Evolutionary conservation across 2,329 filamentous ascomycete genomes (phyloP).

Genomic region (Colletotrichum sp.): DNA sequence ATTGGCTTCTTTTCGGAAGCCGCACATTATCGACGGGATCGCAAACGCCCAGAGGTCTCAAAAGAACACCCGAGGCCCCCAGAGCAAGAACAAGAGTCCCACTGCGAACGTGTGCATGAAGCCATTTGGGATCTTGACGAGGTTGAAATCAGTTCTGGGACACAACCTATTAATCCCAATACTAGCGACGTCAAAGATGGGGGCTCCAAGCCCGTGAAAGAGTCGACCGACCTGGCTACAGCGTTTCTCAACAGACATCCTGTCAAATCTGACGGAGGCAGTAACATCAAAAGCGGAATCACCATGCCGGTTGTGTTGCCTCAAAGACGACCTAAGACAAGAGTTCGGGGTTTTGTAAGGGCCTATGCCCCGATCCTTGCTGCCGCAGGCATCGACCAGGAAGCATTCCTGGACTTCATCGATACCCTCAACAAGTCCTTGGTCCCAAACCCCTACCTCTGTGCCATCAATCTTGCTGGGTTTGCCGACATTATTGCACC

Average conservation of each 20-base stretch:
- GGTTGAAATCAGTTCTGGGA: neutral
- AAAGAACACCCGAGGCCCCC: neutral
- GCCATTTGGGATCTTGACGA: neutral
- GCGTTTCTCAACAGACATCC: neutral
- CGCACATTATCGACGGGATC: conserved; percentile 20
- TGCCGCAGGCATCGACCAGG: conserved; percentile 50
- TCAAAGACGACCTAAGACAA: conserved; percentile 53
- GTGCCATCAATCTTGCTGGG: conserved; percentile 45
- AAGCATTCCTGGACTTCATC: conserved; percentile 52
- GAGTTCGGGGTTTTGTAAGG: conserved; percentile 54
- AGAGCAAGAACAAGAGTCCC: neutral
- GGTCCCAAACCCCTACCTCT: conserved; percentile 33
- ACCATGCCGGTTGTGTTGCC: conserved; percentile 55
- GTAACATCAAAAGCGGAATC: conserved; percentile 11
- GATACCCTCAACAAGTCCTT: conserved; percentile 48
- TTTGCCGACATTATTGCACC: conserved; percentile 42
- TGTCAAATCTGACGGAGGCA: neutral
- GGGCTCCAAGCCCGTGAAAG: neutral
- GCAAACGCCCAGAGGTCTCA: conserved; percentile 2
- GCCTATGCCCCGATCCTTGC: conserved; percentile 55
- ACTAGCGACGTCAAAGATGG: neutral
- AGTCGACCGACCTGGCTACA: neutral
- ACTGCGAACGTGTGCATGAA: neutral
- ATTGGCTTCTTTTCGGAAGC: conserved; percentile 23
- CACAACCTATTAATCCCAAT: neutral